Percentiles rank a stretch among this genome's conserved stretches.
These are phyloP conservation scores for Selaginella tamariscina DNA, from an alignment of 75 land plant genomes.

Conservation along the genomic window DNA sequence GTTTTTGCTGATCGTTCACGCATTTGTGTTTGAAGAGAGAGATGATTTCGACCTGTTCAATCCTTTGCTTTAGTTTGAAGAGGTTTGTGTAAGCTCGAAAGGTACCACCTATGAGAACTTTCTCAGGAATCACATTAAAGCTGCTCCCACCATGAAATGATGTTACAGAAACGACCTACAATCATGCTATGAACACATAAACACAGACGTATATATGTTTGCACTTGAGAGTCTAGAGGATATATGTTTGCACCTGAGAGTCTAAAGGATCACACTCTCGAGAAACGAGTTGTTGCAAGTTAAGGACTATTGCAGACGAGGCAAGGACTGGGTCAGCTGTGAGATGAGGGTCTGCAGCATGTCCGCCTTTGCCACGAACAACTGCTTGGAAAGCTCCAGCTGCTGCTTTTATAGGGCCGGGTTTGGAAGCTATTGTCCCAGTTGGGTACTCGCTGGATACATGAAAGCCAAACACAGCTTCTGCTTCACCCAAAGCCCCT, in stretches of 20 bases:
- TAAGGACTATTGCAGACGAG: neutral
- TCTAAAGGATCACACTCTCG: constrained; percentile 8
- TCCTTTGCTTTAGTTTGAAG: constrained; percentile 50
- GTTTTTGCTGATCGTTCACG: neutral
- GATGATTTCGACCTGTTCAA: constrained; percentile 47
- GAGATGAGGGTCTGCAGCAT: constrained; percentile 11
- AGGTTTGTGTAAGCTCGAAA: constrained; percentile 77
- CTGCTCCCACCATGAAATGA: constrained; percentile 70
- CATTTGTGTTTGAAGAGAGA: neutral
- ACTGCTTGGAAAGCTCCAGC: constrained; percentile 8
- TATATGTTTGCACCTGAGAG: neutral
- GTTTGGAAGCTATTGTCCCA: neutral
- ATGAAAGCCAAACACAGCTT: constrained; percentile 5
- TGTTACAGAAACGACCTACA: constrained; percentile 80
- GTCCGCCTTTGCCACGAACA: neutral
- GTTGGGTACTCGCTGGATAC: constrained; percentile 3
- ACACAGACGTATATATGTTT: neutral
- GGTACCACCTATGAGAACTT: constrained; percentile 78
- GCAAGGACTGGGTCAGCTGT: constrained; percentile 1
- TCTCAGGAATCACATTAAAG: constrained; percentile 88
- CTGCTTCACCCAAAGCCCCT: constrained; percentile 2
- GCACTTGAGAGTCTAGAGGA: neutral
- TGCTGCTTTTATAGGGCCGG: neutral
- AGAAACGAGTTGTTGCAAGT: constrained; percentile 8
- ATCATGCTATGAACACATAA: constrained; percentile 1